Percentiles rank a stretch among this genome's conserved stretches.
These are phyloP conservation scores for Syzygium syzygioides DNA, from an alignment of 441 rosid genomes.

Conservation along the genomic window DNA sequence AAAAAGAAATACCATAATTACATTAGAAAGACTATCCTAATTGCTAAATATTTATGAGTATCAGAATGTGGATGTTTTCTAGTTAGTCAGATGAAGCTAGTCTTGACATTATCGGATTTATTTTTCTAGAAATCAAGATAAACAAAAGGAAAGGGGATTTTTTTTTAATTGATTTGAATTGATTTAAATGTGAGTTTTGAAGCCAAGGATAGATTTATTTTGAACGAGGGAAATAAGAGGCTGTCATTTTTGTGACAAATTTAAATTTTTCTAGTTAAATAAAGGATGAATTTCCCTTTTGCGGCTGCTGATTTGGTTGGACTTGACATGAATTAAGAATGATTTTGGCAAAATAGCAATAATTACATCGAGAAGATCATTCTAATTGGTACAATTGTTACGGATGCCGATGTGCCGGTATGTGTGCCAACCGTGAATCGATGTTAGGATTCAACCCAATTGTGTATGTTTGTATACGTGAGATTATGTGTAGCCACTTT, in stretches of 20 bases:
- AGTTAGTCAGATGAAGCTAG: no score
- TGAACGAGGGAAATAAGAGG: not conserved
- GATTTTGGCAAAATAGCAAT: not conserved
- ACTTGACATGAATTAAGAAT: not conserved
- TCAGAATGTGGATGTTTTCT: rapidly evolving
- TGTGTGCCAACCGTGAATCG: rapidly evolving
- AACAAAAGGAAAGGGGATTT: not conserved
- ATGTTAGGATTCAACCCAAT: not conserved
- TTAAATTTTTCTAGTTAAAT: not conserved
- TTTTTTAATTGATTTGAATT: not conserved
- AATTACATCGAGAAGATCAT: not conserved
- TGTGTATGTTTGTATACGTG: not conserved
- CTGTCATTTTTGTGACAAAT: not conserved
- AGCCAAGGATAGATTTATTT: not conserved
- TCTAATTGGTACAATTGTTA: not conserved
- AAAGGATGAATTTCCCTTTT: not conserved
- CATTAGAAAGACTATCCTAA: not conserved
- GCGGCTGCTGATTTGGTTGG: not conserved
- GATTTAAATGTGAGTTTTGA: not conserved
- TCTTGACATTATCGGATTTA: not conserved
- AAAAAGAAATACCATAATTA: not conserved
- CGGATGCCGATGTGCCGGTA: rapidly evolving
- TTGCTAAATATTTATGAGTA: not conserved
- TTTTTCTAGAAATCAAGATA: not conserved
- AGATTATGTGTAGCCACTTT: not conserved